Evolutionary conservation across 2,329 filamentous ascomycete genomes (phyloP), one percentile per base, ranked within the genome.

Genomic region (Neonectria ditissima): DNA sequence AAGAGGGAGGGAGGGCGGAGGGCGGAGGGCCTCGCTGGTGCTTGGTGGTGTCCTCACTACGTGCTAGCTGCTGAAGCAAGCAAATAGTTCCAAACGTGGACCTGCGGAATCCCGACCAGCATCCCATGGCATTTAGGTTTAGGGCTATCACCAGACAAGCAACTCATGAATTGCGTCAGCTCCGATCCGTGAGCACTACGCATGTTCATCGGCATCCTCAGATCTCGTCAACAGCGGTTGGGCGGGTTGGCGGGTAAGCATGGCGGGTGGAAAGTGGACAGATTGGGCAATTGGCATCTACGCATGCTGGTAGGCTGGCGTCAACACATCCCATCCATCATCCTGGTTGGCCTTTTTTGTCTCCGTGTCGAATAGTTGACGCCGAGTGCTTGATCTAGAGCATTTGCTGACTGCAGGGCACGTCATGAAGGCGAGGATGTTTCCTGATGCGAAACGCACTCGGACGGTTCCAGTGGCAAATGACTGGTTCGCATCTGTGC

Each of bases 91-190:
- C 50, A 60, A 59, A 60, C 56, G 58, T 34, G 28, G 61, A 51
- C 47, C 37, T 53, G 57, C 55, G 65, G 55, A 55, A 59, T 51
- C 34, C 55, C 5, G 63, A 68, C 69, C 68, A 63, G 63, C 68
- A 72, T 63, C 65, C 59, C 61, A 61, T 58, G 65, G 59, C 62
- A 63, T 67, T 68, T 70, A 52, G 63, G 58, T 65, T 73, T 65
- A 66, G 59, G 57, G 59, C 69, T 62, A 72, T 71, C 44, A 59
- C 65, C 52, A 68, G 63, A 73, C 56, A 61, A 73, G 68, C 53
- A 71, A 56, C 61, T 69, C 65, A 58, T 43, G 55, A 22, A 65
- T 73, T 65, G 69, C 69, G 68, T 73, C 69, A 73, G 66, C 69
- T 67, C 39, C 65, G 63, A 66, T 69, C 50, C 30, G 62, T 66